Evolutionary conservation across 2,329 filamentous ascomycete genomes (phyloP).

Genomic region (Fusarium succisae): DNA sequence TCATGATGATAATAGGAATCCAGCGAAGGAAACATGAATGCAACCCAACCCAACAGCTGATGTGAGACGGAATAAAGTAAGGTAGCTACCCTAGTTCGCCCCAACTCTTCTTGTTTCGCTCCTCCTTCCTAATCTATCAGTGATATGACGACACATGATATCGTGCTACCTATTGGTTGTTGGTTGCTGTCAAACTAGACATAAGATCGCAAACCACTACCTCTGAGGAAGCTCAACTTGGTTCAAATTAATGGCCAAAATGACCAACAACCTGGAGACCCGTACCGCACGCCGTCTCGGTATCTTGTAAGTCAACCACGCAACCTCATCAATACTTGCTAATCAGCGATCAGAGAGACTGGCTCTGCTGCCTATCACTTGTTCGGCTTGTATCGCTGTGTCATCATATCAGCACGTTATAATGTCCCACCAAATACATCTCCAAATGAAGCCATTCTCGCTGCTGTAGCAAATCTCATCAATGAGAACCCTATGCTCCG

Average conservation of each 20-base stretch:
- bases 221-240: not conserved
- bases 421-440: conserved; percentile 9
- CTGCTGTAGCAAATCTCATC: conserved; percentile 53
- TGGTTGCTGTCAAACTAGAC: not conserved
- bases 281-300: conserved; percentile 40
- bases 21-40: not conserved
- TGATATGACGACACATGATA: not conserved
- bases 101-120: not conserved
- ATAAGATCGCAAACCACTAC: not conserved
- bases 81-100: not conserved
- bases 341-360: conserved; percentile 50
- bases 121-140: not conserved
- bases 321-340: not conserved
- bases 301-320: conserved; percentile 32
- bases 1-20: not conserved
- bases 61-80: not conserved
- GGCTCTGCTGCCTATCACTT: conserved; percentile 58
- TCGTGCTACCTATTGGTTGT: not conserved
- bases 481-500: conserved; percentile 57
- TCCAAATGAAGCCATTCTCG: conserved; percentile 42
- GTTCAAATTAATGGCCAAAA: not conserved
- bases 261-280: conserved; percentile 6
- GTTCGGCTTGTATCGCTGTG: conserved; percentile 58
- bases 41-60: not conserved
- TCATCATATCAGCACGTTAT: conserved; percentile 58